A percentile compares a stretch with the other conserved stretches of the same genome.
These are phyloP conservation scores for Leccinellum luteum DNA, from an alignment of 768 basidiomycete species.

Conservation along the genomic window DNA sequence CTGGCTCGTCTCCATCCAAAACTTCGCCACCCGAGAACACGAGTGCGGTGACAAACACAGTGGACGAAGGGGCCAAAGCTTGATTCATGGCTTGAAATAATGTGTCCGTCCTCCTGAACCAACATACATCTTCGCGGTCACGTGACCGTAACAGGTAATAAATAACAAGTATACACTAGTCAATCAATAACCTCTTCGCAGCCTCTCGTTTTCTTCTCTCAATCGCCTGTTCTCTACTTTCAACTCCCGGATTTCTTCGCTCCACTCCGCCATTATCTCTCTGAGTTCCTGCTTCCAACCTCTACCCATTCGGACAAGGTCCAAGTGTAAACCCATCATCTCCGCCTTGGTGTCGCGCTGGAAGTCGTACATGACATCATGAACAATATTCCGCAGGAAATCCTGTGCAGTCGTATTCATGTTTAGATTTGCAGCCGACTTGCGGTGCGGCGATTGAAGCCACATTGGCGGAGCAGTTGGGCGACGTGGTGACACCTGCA, in stretches of 20 bases:
- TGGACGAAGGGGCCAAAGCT: constrained; percentile 6
- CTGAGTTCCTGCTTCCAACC: constrained; percentile 66
- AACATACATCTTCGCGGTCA: background rate
- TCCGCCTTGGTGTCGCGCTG: constrained; percentile 68
- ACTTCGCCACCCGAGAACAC: constrained; percentile 32
- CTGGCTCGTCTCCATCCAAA: constrained; percentile 16
- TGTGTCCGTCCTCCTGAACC: background rate
- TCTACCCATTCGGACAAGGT: constrained; percentile 67
- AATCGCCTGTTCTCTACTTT: constrained; percentile 49
- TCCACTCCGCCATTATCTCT: constrained; percentile 58
- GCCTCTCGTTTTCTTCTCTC: constrained; percentile 63
- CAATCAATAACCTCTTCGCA: constrained; percentile 43
- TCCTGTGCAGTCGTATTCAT: constrained; percentile 45
- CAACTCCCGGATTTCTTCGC: constrained; percentile 49
- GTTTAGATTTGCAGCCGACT: constrained; percentile 19
- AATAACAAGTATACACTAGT: background rate
- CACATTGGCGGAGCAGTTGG: constrained; percentile 35
- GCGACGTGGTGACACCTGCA: constrained; percentile 60
- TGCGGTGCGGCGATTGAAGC: constrained; percentile 40
- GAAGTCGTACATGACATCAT: constrained; percentile 72
- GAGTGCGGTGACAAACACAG: constrained; percentile 22
- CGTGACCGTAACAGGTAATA: constrained; percentile 3
- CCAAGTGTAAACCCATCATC: constrained; percentile 72
- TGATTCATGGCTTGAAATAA: constrained; percentile 5
- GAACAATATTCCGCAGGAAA: constrained; percentile 60